A percentile compares a stretch with the other conserved stretches of the same genome.
phyloP scores from a whole-genome alignment of 768 basidiomycete genomes.

The Leucosporidium yakuticum region DNA sequence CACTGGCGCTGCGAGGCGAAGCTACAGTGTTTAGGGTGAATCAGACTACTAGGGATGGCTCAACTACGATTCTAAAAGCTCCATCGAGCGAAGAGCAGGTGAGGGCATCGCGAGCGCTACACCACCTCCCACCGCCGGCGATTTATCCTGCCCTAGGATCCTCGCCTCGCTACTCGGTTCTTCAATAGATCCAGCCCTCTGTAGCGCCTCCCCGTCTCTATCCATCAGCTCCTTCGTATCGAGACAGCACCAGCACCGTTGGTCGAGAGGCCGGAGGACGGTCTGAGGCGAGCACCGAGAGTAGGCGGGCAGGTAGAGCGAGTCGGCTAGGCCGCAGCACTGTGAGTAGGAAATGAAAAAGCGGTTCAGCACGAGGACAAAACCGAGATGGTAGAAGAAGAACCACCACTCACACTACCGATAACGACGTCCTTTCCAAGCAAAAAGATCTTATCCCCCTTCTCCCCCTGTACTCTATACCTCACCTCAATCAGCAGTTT shows the following conservation, averaged over 20 bases:
- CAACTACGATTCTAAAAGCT: too few relatives aligned
- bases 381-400: too few relatives aligned
- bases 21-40: too few relatives aligned
- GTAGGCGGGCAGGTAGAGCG: slow-evolving; percentile 22
- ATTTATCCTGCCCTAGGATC: too few relatives aligned
- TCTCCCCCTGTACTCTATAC: slow-evolving; percentile 3
- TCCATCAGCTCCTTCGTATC: slow-evolving; percentile 11
- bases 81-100: too few relatives aligned
- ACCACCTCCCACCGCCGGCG: too few relatives aligned
- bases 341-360: too few relatives aligned
- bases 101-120: too few relatives aligned
- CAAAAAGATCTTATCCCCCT: slow-evolving; percentile 17
- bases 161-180: too few relatives aligned
- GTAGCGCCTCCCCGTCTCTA: slow-evolving; percentile 8
- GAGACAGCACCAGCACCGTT: slow-evolving; percentile 2
- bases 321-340: slow-evolving; percentile 24
- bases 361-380: too few relatives aligned
- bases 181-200: not conserved
- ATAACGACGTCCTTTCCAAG: slow-evolving; percentile 22
- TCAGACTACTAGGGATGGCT: too few relatives aligned
- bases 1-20: too few relatives aligned
- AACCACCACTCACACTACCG: not conserved
- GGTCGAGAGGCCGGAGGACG: not conserved
- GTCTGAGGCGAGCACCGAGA: not conserved
- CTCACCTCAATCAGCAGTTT: slow-evolving; percentile 12